These are phyloP conservation scores for Globisporangium perplexum DNA, from an alignment of 352 stramenopile species.

Conservation along the genomic window DNA sequence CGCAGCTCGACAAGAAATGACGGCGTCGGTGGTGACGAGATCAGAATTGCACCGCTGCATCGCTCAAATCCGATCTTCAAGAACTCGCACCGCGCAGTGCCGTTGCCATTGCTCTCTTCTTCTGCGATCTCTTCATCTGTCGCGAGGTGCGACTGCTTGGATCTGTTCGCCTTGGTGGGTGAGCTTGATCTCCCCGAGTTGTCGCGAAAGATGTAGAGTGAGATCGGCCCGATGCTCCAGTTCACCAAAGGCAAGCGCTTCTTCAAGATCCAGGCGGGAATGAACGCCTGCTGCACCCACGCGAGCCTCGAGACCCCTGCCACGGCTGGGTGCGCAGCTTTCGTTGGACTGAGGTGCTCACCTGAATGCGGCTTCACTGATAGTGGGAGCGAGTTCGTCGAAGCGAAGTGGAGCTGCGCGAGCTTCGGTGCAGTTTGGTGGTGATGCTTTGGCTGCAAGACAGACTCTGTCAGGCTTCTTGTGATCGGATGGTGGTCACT, in stretches of 20 bases:
- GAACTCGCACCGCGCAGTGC: conserved; percentile 10
- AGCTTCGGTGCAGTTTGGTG: neutral
- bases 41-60: conserved; percentile 38
- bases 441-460: conserved; percentile 1
- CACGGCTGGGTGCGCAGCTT: neutral
- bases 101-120: neutral
- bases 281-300: conserved; percentile 28
- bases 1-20: conserved; percentile 52
- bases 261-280: conserved; percentile 23
- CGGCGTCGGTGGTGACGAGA: conserved; percentile 22
- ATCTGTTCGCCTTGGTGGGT: neutral
- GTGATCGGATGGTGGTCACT: conserved; percentile 26
- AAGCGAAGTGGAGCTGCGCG: conserved; percentile 4
- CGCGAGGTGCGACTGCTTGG: neutral
- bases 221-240: conserved; percentile 46
- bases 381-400: neutral
- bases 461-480: conserved; percentile 22
- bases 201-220: conserved; percentile 30
- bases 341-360: conserved; percentile 1
- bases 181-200: conserved; percentile 6
- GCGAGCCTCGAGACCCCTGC: conserved; percentile 14
- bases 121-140: neutral
- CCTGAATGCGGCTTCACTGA: neutral
- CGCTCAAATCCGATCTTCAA: conserved; percentile 41
- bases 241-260: conserved; percentile 42